Evolutionary conservation across 2,329 filamentous ascomycete species (phyloP).

Genomic region (Talaromyces piceae): DNA sequence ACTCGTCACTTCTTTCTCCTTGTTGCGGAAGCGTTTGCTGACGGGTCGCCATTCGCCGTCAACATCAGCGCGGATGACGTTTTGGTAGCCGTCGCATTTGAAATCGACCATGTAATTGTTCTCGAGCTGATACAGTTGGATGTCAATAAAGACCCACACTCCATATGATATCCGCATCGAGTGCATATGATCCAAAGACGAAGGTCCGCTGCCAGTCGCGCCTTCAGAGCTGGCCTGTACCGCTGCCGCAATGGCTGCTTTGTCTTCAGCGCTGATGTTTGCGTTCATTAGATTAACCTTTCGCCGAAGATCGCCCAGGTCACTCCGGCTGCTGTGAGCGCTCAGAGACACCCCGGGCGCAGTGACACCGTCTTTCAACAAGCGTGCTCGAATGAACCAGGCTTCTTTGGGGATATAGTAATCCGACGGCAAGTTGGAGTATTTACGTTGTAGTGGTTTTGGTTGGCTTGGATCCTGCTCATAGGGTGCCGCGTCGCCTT

Average conservation of each 20-base stretch:
- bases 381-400: slow-evolving; percentile 88
- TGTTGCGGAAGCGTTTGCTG: slow-evolving; percentile 48
- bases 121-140: slow-evolving; percentile 93
- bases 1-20: slow-evolving; percentile 91
- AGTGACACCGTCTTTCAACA: slow-evolving; percentile 72
- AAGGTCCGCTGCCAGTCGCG: slow-evolving; percentile 25
- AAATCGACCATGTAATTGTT: slow-evolving; percentile 96
- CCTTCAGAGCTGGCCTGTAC: slow-evolving; percentile 26
- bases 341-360: slow-evolving; percentile 38
- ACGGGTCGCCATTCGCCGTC: slow-evolving; percentile 42
- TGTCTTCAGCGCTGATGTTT: slow-evolving; percentile 28
- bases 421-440: slow-evolving; percentile 43
- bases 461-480: slow-evolving; percentile 27
- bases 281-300: slow-evolving; percentile 30
- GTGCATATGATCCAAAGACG: slow-evolving; percentile 27
- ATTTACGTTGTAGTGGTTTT: slow-evolving; percentile 36
- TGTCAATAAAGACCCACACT: slow-evolving; percentile 90
- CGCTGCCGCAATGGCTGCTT: slow-evolving; percentile 19
- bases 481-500: slow-evolving; percentile 16
- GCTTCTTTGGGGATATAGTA: slow-evolving; percentile 89
- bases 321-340: slow-evolving; percentile 33
- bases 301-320: slow-evolving; percentile 35
- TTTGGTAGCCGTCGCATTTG: slow-evolving; percentile 96
- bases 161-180: slow-evolving; percentile 52
- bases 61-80: slow-evolving; percentile 54